phyloP scores from a whole-genome alignment of 495 filamentous ascomycete genomes.

The Parathielavia appendiculata region DNA sequence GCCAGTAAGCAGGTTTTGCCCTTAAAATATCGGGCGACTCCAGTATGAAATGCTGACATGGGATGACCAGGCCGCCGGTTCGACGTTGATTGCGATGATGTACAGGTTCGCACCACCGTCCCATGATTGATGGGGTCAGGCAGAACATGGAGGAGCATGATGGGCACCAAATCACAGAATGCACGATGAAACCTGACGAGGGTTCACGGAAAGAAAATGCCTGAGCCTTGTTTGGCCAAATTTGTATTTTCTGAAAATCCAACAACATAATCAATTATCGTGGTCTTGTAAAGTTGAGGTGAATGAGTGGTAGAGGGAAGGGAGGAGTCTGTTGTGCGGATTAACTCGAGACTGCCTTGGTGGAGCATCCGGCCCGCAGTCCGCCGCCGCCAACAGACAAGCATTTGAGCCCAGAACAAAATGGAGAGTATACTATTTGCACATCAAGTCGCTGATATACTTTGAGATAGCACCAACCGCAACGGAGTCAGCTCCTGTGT shows the following conservation, averaged over 20 bases:
- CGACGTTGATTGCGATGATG: conserved; percentile 18
- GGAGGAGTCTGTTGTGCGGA: no score
- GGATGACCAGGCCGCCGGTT: conserved; percentile 14
- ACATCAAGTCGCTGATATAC: no score
- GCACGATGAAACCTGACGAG: neutral
- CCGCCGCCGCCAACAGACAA: neutral
- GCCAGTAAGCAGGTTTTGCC: conserved; percentile 15
- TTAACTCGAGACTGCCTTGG: neutral
- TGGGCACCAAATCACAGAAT: neutral
- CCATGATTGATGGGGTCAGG: conserved; percentile 13
- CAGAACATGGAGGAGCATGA: neutral
- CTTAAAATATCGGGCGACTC: no score
- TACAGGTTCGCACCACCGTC: conserved; percentile 30
- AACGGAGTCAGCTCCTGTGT: neutral
- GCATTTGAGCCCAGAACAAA: neutral
- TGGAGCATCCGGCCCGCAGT: neutral
- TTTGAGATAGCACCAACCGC: no score
- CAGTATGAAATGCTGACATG: neutral
- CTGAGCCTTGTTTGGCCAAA: no score
- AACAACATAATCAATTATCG: no score
- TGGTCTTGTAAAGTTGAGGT: no score
- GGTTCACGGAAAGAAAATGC: no score
- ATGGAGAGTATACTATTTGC: neutral
- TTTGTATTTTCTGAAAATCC: no score
- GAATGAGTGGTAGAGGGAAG: no score